Evolutionary conservation across 192 early-diverging fungal genomes (phyloP), one percentile per base, ranked within the genome.

Genomic region (Dissophora globulifera): DNA sequence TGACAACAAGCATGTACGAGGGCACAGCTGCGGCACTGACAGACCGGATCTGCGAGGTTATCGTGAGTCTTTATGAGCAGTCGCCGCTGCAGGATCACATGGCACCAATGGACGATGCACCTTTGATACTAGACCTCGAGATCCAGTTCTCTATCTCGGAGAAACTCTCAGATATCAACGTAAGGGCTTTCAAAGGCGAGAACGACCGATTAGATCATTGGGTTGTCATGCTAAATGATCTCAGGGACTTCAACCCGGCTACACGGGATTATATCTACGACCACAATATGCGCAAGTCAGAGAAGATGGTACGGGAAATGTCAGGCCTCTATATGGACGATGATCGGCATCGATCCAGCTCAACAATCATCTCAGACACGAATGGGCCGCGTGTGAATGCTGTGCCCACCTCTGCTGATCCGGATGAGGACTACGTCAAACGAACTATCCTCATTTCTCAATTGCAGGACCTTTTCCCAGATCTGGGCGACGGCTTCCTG

Each of bases 401-500:
- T 2, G 52, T 56, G 3, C 47, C 33, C 19, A 49, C 60, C 55
- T 26, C 78, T 29, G 42, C 26, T 10, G 67, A 50, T 26, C 41
- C 67, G 25, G 59, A 53, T 11, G 87, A 88, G 17, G 82, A 83
- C 16, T 83, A 83, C 79, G 65, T 89, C 35, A 80, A 82, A 41
- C 80, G 84, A 16, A 87, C 86, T 0, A 78, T 79, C 0, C 80
- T 89, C 8, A 91, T 97, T 48, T 90, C 90, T 3, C 92, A 96
- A 67, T 80, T 98, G 2, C 87, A 90, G 42, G 95, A 98, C 45
- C 56, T 98, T 32, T 93, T 98, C 58, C 93, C 95, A 0, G 92
- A 95, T 47, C 81, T 96, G 11, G 95, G 95, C 15, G 91, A 90
- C 16, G 95, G 95, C 10, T 98, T 95, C 78, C 88, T 98, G 50